Conservation (phyloP, 192 early-diverging fungal genomes). For the Irineochytrium annulatum region DNA sequence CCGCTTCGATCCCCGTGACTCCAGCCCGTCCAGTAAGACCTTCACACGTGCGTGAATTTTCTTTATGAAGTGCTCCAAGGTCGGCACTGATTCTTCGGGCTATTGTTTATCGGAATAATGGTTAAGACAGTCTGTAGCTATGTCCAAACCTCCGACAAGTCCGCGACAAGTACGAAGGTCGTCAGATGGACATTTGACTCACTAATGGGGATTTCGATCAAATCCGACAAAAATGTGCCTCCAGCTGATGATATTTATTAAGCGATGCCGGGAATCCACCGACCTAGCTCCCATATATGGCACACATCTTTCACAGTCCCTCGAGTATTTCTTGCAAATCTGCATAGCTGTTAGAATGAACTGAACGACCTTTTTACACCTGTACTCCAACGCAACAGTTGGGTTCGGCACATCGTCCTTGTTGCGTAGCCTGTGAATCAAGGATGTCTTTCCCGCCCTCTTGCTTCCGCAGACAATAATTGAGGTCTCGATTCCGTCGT, state of each 20-base stretch:
- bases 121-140: neutral
- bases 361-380: constrained; percentile 6
- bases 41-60: constrained; percentile 25
- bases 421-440: constrained; percentile 47
- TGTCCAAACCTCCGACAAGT: constrained; percentile 39
- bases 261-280: neutral
- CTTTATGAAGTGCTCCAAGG: constrained; percentile 30
- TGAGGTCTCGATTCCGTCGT: constrained; percentile 36
- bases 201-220: constrained; percentile 40
- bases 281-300: constrained; percentile 54
- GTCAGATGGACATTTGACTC: constrained; percentile 46
- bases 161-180: constrained; percentile 41
- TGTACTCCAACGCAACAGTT: constrained; percentile 52
- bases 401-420: constrained; percentile 41
- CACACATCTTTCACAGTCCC: constrained; percentile 46
- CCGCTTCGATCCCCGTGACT: constrained; percentile 41
- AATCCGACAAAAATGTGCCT: constrained; percentile 35
- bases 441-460: constrained; percentile 34
- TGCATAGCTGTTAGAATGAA: constrained; percentile 1
- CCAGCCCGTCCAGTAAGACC: constrained; percentile 36
- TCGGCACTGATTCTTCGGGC: constrained; percentile 31
- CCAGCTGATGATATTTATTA: constrained; percentile 30
- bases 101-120: neutral
- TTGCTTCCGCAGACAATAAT: constrained; percentile 41
- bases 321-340: constrained; percentile 37